Evolutionary conservation across 176 grass and related monocot species (phyloP).

Genomic region (Aegilops speltoides): DNA sequence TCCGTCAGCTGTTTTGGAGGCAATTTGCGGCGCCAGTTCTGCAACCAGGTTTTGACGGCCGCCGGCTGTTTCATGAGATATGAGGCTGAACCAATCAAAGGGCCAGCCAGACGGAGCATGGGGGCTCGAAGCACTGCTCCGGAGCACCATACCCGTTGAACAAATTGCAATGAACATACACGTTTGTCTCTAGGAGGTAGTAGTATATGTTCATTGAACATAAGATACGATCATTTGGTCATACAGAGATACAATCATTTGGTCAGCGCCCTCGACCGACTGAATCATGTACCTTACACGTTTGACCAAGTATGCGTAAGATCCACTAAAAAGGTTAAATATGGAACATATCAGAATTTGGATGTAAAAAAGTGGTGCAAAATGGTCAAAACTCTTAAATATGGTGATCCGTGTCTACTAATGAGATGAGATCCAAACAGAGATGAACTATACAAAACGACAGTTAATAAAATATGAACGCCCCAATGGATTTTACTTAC

Average conservation of each 20-base stretch:
- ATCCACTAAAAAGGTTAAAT: too few relatives aligned
- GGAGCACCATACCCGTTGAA: neutral
- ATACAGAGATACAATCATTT: neutral
- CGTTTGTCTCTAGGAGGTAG: neutral
- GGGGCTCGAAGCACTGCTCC: neutral
- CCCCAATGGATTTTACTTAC: too few relatives aligned
- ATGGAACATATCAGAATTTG: too few relatives aligned
- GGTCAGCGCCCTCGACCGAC: neutral
- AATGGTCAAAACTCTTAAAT: too few relatives aligned
- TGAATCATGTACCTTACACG: too few relatives aligned
- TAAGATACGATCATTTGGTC: neutral
- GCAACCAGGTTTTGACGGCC: constrained; percentile 4
- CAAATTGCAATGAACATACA: constrained; percentile 18
- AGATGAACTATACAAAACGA: too few relatives aligned
- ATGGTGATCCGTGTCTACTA: too few relatives aligned
- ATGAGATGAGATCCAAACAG: too few relatives aligned
- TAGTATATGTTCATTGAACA: neutral
- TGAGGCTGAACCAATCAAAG: neutral
- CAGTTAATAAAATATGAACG: too few relatives aligned
- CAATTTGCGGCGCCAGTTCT: constrained; percentile 37
- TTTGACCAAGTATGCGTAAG: too few relatives aligned
- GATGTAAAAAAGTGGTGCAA: too few relatives aligned
- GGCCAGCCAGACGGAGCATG: neutral
- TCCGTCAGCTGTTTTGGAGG: neutral
- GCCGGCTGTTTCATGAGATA: neutral